Evolutionary conservation across 192 early-diverging fungal genomes (phyloP).

Genomic region (Linnemannia elongata): DNA sequence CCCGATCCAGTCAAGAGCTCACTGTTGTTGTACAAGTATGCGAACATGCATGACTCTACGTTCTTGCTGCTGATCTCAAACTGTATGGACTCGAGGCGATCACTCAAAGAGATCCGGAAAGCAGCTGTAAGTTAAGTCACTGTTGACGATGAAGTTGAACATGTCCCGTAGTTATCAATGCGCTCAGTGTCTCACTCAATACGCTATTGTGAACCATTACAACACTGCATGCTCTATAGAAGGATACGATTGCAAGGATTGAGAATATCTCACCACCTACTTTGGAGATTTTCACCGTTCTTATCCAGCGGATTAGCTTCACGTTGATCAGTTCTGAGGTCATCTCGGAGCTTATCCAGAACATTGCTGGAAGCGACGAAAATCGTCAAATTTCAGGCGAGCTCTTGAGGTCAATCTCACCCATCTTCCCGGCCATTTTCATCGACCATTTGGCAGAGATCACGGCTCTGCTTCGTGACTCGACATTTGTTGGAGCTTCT

Average conservation of each 20-base stretch:
- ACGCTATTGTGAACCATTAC: not conserved
- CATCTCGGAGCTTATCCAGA: constrained; percentile 71
- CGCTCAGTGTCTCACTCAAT: not conserved
- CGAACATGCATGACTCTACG: constrained; percentile 73
- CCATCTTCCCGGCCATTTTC: constrained; percentile 72
- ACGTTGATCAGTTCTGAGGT: constrained; percentile 80
- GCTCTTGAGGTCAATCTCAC: constrained; percentile 34
- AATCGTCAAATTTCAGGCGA: constrained; percentile 33
- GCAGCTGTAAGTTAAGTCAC: constrained; percentile 67
- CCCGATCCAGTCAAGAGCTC: constrained; percentile 78
- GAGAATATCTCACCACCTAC: constrained; percentile 70
- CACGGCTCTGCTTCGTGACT: constrained; percentile 57
- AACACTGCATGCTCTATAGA: constrained; percentile 10
- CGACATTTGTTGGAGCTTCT: constrained; percentile 47
- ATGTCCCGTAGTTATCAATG: not conserved
- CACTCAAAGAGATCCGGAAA: constrained; percentile 80
- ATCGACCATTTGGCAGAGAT: constrained; percentile 67
- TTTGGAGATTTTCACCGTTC: constrained; percentile 78
- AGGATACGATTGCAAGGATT: constrained; percentile 75
- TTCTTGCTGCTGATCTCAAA: constrained; percentile 77
- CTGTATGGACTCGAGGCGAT: constrained; percentile 77
- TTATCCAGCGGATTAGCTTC: constrained; percentile 83
- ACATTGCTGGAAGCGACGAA: constrained; percentile 44
- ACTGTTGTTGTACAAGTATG: constrained; percentile 77
- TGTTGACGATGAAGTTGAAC: not conserved